phyloP scores from a whole-genome alignment of 108 stramenopile genomes.

The Skeletonema tropicum region DNA sequence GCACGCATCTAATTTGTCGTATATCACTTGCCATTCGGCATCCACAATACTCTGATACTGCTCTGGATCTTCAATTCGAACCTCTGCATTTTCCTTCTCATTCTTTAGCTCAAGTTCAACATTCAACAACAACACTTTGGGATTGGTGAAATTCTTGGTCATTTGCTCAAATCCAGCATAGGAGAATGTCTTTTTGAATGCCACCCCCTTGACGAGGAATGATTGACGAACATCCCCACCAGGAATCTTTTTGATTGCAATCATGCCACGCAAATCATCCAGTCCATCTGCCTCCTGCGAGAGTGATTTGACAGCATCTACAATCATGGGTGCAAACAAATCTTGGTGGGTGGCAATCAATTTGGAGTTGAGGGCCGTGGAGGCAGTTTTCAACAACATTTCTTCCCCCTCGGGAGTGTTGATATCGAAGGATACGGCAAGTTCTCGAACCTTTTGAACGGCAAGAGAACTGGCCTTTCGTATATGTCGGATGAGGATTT shows the following conservation, averaged over 20 bases:
- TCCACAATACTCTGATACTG: slow-evolving; percentile 99
- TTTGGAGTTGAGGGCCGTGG: slow-evolving; percentile 98
- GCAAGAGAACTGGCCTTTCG: slow-evolving; percentile 79
- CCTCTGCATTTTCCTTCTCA: slow-evolving; percentile 99
- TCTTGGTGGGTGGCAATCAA: slow-evolving; percentile 95
- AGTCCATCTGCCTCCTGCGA: slow-evolving; percentile 60
- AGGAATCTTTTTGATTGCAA: slow-evolving; percentile 98
- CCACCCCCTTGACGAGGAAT: slow-evolving; percentile 95
- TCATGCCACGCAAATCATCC: slow-evolving; percentile 79
- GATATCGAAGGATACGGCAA: slow-evolving; percentile 70
- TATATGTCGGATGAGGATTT: slow-evolving; percentile 84
- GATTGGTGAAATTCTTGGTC: slow-evolving; percentile 94
- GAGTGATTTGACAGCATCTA: slow-evolving; percentile 89
- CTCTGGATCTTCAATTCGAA: slow-evolving; percentile 95
- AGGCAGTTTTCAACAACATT: slow-evolving; percentile 95
- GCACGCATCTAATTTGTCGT: slow-evolving; percentile 96
- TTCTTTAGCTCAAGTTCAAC: slow-evolving; percentile 99
- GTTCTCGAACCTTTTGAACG: slow-evolving; percentile 69
- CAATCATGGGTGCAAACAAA: slow-evolving; percentile 98
- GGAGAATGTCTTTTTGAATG: slow-evolving; percentile 99
- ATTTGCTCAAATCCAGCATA: slow-evolving; percentile 99
- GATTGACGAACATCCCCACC: slow-evolving; percentile 96
- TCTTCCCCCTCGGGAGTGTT: slow-evolving; percentile 61
- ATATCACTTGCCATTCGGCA: slow-evolving; percentile 99
- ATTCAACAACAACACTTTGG: slow-evolving; percentile 93